These are phyloP conservation scores for Suhomyces maxii DNA, from an alignment of 1,139 yeast genomes.

Conservation along the genomic window DNA sequence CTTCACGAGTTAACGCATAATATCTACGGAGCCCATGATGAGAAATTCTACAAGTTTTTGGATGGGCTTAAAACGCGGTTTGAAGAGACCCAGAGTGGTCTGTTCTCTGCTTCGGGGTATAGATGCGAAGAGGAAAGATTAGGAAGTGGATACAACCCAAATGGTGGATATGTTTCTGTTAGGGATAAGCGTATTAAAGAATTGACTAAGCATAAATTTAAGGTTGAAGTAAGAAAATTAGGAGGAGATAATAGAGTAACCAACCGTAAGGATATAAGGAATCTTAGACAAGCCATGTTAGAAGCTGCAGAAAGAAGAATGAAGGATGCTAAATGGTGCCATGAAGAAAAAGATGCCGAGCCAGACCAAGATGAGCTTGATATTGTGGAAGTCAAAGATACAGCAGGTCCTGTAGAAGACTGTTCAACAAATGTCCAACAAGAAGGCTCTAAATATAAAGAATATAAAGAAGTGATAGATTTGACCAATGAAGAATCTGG, in stretches of 20 bases:
- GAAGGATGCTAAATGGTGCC: slow-evolving; percentile 60
- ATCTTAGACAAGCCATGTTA: slow-evolving; percentile 46
- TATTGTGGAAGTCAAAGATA: slow-evolving; percentile 10
- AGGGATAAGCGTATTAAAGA: slow-evolving; percentile 42
- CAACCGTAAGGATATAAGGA: slow-evolving; percentile 4
- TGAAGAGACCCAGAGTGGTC: slow-evolving; percentile 49
- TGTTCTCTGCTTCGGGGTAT: slow-evolving; percentile 37
- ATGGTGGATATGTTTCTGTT: slow-evolving; percentile 25
- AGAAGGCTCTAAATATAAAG: slow-evolving; percentile 3
- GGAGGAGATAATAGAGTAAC: slow-evolving; percentile 20
- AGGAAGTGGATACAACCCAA: slow-evolving; percentile 34
- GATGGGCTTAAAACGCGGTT: slow-evolving; percentile 62
- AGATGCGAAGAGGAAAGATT: slow-evolving; percentile 54
- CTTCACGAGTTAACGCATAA: slow-evolving; percentile 90
- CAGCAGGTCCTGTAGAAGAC: slow-evolving; percentile 6
- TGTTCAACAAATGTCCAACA: not conserved
- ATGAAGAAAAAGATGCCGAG: slow-evolving; percentile 19
- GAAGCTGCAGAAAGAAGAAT: slow-evolving; percentile 70
- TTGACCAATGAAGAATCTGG: slow-evolving; percentile 23
- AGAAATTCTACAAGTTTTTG: slow-evolving; percentile 61
- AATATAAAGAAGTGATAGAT: slow-evolving; percentile 26
- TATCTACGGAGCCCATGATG: slow-evolving; percentile 76
- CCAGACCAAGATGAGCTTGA: slow-evolving; percentile 19
- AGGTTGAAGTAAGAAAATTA: slow-evolving; percentile 38
- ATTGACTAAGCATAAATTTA: slow-evolving; percentile 37